These are phyloP conservation scores for Stipa capillata DNA, from an alignment of 176 grass and related monocot genomes.

Conservation along the genomic window DNA sequence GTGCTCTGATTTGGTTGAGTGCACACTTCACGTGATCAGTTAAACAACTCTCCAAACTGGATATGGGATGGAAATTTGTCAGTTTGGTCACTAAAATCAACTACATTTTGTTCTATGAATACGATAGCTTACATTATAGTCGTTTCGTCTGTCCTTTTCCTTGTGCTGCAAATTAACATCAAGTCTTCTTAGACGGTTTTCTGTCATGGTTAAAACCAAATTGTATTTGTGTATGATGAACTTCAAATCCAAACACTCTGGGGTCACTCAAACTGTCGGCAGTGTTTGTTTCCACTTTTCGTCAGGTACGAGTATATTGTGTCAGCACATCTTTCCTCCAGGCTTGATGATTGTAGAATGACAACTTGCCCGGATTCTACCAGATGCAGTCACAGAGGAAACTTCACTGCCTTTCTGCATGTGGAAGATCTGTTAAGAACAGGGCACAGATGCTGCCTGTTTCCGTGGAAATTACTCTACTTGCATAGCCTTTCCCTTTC, in stretches of 20 bases:
- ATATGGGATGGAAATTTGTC: constrained; percentile 7
- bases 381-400: background rate
- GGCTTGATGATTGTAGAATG: constrained; percentile 18
- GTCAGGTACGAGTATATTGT: background rate
- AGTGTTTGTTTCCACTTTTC: background rate
- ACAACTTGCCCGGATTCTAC: constrained; percentile 9
- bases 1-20: background rate
- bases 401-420: constrained; percentile 26
- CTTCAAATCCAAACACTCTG: background rate
- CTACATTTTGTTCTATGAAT: background rate
- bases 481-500: background rate
- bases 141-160: background rate
- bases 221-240: background rate
- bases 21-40: background rate
- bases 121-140: background rate
- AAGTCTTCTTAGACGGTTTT: background rate
- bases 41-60: background rate
- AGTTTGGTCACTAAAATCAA: background rate
- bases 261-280: background rate
- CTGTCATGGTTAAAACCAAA: background rate
- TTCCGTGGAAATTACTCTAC: constrained; percentile 16
- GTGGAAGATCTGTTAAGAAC: background rate
- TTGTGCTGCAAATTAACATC: background rate
- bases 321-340: background rate
- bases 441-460: constrained; percentile 17